Base-by-base conservation (phyloP, 768 basidiomycete genomes). In the Pleurotus giganteus region DNA sequence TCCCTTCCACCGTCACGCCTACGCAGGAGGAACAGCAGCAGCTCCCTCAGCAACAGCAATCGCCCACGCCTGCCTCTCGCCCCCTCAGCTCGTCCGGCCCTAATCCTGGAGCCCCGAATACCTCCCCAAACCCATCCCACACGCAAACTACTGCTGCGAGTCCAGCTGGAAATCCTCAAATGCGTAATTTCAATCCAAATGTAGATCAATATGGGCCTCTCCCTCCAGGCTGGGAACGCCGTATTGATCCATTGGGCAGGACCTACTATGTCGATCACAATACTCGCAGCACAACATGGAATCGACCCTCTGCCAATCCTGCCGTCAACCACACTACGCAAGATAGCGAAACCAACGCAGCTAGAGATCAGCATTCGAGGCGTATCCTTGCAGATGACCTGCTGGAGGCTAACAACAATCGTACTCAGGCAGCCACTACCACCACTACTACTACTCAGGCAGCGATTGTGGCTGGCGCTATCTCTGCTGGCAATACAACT, bases 241-340 rank as follows among this genome's bases (percentile, higher is more conserved):
- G 97, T 42, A 91, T 95, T 53, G 97, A 99, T 72, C 95, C 97
- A 28, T 82, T 98, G 23, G 97, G 89, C 7, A 78, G 97, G 54
- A 96, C 93, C 5, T 99, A 99, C 69, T 99, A 98, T 68, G 97
- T 99, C 53, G 97, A 99, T 67, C 97, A 98, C 73, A 98, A 98
- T 69, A 93, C 92, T 7, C 88, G 97, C 54, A 91, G 89, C 11
- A 99, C 97, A 5, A 98, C 97, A 0, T 99, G 97, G 97, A 95
- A 93, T 67, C 77, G 97, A 15, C 96, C 96, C 5, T 91, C 88
- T 21, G 71, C 83, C 11, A 93, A 79, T 63, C 86, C 89, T 42
- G 80, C 83, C 3, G 85, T 80, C 12, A 95, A 96, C 65, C 80
- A 73, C 44, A 81, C 75, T 31, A 74, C 80, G 4, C 89, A 91